Base-by-base conservation (phyloP, 176 grass and related monocot species). In the Eragrostis nindensis region DNA sequence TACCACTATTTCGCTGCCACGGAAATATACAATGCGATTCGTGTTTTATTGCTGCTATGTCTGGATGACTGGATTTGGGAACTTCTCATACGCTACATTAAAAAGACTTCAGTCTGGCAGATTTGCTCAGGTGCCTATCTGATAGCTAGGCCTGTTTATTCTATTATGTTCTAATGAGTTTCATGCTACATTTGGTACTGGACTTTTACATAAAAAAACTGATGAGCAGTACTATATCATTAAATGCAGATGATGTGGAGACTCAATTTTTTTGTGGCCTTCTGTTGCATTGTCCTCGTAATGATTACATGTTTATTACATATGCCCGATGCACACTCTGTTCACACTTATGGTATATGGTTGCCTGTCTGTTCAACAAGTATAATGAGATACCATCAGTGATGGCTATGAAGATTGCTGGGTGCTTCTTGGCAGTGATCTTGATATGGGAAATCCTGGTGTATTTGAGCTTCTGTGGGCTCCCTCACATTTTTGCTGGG, bases 31-130 rank as follows among this genome's bases (percentile, higher is more conserved):
- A 97, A 97, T 62, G 94, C 94, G 57, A 97, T 97, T 47, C 82
- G 94, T 89, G 64, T 22, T 97, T 97, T 65, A 97, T 97, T 63
- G 90, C 94, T 62, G 80, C 80, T 97, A 93, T 87, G 94, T 93
- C 43, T 97, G 94, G 94, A 97, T 97, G 94, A 97, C 94, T 73
- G 94, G 90, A 84, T 97, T 97, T 85, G 94, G 94, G 71, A 97
- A 97, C 71, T 97, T 97, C 77, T 97, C 90, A 56, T 97, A 97
- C 61, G 93, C 43, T 97, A 97, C 55, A 88, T 87, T 30, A 82
- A 68, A 97, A 97, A 78, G 94, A 97, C 71, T 97, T 97, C 62
- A 93, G 94, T 67, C 48, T 97, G 57, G 88, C 83, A 81, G 94
- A 80, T 97, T 97, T 87, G 83, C 80, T 80, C 94, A 97, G 94